Percentiles rank a stretch among this genome's conserved stretches.
Conservation (phyloP, 495 filamentous ascomycete genomes). For the Podospora pseudoanserina region DNA sequence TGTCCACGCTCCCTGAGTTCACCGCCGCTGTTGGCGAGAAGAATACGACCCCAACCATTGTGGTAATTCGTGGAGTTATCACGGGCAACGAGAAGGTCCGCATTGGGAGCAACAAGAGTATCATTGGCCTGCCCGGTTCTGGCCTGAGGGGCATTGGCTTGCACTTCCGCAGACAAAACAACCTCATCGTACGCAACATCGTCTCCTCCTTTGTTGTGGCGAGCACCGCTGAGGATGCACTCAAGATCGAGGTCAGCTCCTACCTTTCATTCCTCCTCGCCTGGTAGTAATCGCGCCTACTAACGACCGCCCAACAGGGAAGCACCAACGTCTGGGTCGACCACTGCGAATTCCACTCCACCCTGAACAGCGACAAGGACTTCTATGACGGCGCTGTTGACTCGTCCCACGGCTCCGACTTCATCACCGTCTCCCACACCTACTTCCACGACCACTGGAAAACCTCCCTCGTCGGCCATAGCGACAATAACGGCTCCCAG, state of each 20-base stretch:
- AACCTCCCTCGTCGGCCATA: slow-evolving; percentile 60
- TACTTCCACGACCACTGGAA: slow-evolving; percentile 65
- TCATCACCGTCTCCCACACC: slow-evolving; percentile 50
- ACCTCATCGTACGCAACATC: slow-evolving; percentile 63
- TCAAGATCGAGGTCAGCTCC: slow-evolving; percentile 44
- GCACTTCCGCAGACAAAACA: slow-evolving; percentile 43
- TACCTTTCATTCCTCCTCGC: no score
- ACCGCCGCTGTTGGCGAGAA: slow-evolving; percentile 45
- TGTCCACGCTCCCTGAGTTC: slow-evolving; percentile 54
- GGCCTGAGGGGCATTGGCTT: slow-evolving; percentile 46
- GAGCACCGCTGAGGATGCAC: slow-evolving; percentile 53
- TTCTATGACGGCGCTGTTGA: slow-evolving; percentile 67
- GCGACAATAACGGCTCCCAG: slow-evolving; percentile 44
- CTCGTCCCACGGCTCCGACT: slow-evolving; percentile 53
- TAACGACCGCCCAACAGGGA: slow-evolving; percentile 14
- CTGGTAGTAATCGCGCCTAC: no score
- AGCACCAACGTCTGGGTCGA: slow-evolving; percentile 65
- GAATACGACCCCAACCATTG: slow-evolving; percentile 42
- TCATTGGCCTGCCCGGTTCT: slow-evolving; percentile 45
- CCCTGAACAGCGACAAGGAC: slow-evolving; percentile 56
- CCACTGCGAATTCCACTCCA: slow-evolving; percentile 61
- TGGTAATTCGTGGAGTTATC: slow-evolving; percentile 49
- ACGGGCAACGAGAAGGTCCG: slow-evolving; percentile 40
- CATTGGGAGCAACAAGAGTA: slow-evolving; percentile 54
- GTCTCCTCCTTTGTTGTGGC: slow-evolving; percentile 56